Base-by-base conservation (phyloP, 2,329 filamentous ascomycete species). In the Aspergillus proliferans region DNA sequence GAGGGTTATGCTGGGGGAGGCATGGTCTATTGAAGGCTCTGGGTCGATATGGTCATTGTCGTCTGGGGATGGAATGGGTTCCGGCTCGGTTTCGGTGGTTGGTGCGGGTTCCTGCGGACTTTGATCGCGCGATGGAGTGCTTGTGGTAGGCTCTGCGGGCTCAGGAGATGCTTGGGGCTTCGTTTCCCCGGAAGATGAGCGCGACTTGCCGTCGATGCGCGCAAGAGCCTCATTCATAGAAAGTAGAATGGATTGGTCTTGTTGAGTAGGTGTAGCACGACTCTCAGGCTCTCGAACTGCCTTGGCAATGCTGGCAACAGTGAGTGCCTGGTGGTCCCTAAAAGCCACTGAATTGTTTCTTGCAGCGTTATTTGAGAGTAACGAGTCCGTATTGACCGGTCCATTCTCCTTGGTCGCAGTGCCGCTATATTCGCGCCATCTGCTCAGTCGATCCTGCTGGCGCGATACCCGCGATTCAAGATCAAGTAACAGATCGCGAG, bases 371-470 rank as follows among this genome's bases (percentile, higher is more conserved):
- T 6, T 19, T 2, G 38, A 40, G 18, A 18, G 38, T 6, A 15
- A 22, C 7, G 38, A 10, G 10, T 30, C 26, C 4, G 1, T 12
- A 30, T 30, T 30, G 10, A 4, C 15, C 9, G 34, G 15, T 40
- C 4, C 19, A 19, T 19, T 3, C 15, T 7, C 18, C 19, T 22
- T 22, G 34, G n/a, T 38, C 6, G 38, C 18, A 21, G 63, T 59
- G 36, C 74, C 69, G 52, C 80, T 75, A 52, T 89, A 88, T n/a
- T 74, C 75, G 57, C 85, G 79, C 90, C 89, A 95, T 64, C 79
- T 83, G 46, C 81, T 76, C 24, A 95, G 67, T 36, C 89, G 80
- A 41, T 79, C 76, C 47, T 79, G 79, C 58, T 95, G 89, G 6
- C 78, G 72, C 40, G 75, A 72, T 0, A 93, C 80, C 12, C 88